phyloP scores from a whole-genome alignment of 2,329 filamentous ascomycete genomes.

The Fusarium pseudoanthophilum region DNA sequence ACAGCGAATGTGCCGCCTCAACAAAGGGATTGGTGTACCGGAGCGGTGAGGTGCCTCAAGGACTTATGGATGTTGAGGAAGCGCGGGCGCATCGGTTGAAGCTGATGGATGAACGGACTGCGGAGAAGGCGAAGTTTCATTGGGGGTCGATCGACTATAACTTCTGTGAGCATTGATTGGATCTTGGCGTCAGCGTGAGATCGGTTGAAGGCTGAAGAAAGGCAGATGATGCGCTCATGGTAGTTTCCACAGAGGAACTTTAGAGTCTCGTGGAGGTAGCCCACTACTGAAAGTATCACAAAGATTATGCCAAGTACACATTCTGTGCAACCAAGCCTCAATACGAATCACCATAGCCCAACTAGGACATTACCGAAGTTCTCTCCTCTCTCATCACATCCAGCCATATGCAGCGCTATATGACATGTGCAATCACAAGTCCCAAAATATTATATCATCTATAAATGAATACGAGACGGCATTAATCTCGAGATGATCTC shows the following conservation, averaged over 20 bases:
- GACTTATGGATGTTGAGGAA: not conserved
- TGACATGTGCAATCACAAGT: not conserved
- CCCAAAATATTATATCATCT: not conserved
- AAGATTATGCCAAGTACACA: not conserved
- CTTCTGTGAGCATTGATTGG: constrained; percentile 1
- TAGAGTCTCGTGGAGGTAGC: not conserved
- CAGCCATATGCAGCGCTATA: not conserved
- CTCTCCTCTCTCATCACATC: not conserved
- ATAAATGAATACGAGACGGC: constrained; percentile 15
- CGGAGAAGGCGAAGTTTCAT: not conserved
- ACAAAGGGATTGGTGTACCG: not conserved
- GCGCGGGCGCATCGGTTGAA: not conserved
- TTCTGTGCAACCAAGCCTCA: not conserved
- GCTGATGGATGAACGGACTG: constrained; percentile 1
- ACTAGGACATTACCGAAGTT: not conserved
- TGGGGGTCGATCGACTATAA: not conserved
- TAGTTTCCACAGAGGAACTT: rapidly evolving
- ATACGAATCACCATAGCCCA: not conserved
- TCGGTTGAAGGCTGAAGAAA: not conserved
- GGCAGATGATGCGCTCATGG: not conserved
- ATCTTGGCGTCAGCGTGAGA: not conserved
- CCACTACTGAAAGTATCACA: not conserved
- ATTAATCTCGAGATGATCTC: not conserved
- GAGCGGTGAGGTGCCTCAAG: rapidly evolving
- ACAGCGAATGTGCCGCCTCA: constrained; percentile 1